These are phyloP conservation scores for Symmetrospora coprosmae DNA, from an alignment of 768 basidiomycete species.

Conservation along the genomic window DNA sequence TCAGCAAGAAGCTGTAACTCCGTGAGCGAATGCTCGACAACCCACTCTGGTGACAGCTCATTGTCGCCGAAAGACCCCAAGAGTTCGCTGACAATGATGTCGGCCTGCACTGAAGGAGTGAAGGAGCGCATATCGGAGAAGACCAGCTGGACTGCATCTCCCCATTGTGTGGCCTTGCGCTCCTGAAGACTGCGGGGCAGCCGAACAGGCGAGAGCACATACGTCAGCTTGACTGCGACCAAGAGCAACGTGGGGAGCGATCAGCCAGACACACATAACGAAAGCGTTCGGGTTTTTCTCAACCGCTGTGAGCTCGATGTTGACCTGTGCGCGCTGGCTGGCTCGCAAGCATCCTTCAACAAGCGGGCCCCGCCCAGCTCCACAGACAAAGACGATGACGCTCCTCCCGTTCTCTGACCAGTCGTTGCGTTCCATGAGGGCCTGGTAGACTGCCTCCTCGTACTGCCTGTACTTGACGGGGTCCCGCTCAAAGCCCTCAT, in stretches of 20 bases:
- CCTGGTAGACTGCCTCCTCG: constrained; percentile 78
- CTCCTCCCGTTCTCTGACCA: constrained; percentile 55
- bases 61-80: constrained; percentile 97
- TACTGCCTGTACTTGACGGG: constrained; percentile 92
- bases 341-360: constrained; percentile 72
- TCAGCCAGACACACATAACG: constrained; percentile 57
- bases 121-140: constrained; percentile 87
- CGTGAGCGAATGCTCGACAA: too few relatives aligned
- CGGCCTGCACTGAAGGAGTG: constrained; percentile 61
- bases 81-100: constrained; percentile 88
- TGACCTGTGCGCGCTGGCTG: constrained; percentile 51
- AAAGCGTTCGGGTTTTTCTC: constrained; percentile 96
- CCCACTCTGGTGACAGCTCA: constrained; percentile 74
- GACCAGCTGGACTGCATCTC: constrained; percentile 58
- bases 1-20: not conserved
- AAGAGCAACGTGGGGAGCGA: not conserved
- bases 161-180: constrained; percentile 69
- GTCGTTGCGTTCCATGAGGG: constrained; percentile 56
- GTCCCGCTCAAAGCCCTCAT: constrained; percentile 95
- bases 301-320: constrained; percentile 56
- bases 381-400: constrained; percentile 63
- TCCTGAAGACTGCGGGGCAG: constrained; percentile 65
- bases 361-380: constrained; percentile 86
- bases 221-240: constrained; percentile 1
- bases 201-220: too few relatives aligned